phyloP scores from a whole-genome alignment of 1,139 yeast species.

The Geotrichum reessii region DNA sequence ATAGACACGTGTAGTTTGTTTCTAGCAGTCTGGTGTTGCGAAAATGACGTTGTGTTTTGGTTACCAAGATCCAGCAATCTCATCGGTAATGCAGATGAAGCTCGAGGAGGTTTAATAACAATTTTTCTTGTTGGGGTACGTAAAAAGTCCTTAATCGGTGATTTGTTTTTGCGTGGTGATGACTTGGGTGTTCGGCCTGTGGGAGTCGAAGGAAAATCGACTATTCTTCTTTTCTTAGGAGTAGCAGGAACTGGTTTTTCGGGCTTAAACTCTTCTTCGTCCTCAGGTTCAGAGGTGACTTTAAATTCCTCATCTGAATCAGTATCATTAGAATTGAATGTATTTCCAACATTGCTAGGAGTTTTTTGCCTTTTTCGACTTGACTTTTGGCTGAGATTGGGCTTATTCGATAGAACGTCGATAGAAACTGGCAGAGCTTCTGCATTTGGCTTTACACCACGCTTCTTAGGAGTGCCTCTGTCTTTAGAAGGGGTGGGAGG shows the following conservation, averaged over 20 bases:
- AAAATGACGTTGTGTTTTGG: background rate
- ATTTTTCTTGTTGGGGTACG: slow-evolving; percentile 16
- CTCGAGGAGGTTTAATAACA: slow-evolving; percentile 11
- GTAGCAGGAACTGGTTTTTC: slow-evolving; percentile 11
- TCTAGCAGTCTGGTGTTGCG: slow-evolving; percentile 38
- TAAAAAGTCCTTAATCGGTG: slow-evolving; percentile 15
- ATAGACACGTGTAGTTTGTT: slow-evolving; percentile 60
- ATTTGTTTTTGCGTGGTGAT: slow-evolving; percentile 7
- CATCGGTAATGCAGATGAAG: slow-evolving; percentile 1
- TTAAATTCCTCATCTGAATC: slow-evolving; percentile 3
- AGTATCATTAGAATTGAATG: background rate
- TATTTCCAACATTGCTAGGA: background rate
- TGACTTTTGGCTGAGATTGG: background rate
- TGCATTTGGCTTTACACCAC: background rate
- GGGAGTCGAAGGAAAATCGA: slow-evolving; percentile 4
- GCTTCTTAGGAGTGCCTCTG: background rate
- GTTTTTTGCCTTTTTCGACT: background rate
- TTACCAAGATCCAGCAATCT: background rate
- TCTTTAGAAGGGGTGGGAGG: background rate
- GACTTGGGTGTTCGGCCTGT: slow-evolving; percentile 6
- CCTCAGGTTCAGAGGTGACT: slow-evolving; percentile 3
- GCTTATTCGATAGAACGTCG: background rate
- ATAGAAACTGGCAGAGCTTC: background rate
- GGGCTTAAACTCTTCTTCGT: slow-evolving; percentile 3
- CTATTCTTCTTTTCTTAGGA: slow-evolving; percentile 8